Base-by-base conservation (phyloP, 2,329 filamentous ascomycete genomes). In the Nemania sp. region DNA sequence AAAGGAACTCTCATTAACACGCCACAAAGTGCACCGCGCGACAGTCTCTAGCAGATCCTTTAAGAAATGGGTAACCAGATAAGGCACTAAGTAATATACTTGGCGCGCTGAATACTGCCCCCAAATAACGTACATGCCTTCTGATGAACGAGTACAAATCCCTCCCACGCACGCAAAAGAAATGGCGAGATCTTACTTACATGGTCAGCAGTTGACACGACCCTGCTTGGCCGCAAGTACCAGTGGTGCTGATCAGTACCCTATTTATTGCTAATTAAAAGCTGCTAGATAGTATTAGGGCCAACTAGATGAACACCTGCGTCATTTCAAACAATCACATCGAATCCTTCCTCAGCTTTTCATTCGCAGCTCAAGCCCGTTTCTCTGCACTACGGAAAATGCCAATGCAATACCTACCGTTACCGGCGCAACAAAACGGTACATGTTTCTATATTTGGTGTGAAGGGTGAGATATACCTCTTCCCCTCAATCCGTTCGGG, bases 281-380 rank as follows among this genome's bases (percentile, higher is more conserved):
- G 6, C 60, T 51, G 32, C 32, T 59, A 55, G 47, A 52, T 38
- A 55, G 51, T 20, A 67, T 60, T 57, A 43, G 49, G 49, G 29
- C 32, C 57, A 54, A 35, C 49, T 52, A 26, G 52, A 52, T 45
- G 20, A 45, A 35, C 47, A 27, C 53, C 53, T 57, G 61, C 60
- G 64, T 60, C 55, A 52, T 51, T 35, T 24, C 57, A 49, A 49
- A 22, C 24, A 15, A 60, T 64, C 60, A 65, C 62, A 63, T 51
- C 27, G 56, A 64, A 64, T 65, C 45, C 52, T 62, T 58, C 27
- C 66, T 35, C 32, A 32, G 61, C 61, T 51, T 56, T 41, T 11
- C 24, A 60, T 63, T 60, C 56, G 60, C 38, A 49, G 65, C 52
- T 27, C 49, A 51, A 35, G 26, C 2, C 41, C n/a, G 27, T 18